phyloP scores from a whole-genome alignment of 2,329 filamentous ascomycete species.

The Colletotrichum salicis region DNA sequence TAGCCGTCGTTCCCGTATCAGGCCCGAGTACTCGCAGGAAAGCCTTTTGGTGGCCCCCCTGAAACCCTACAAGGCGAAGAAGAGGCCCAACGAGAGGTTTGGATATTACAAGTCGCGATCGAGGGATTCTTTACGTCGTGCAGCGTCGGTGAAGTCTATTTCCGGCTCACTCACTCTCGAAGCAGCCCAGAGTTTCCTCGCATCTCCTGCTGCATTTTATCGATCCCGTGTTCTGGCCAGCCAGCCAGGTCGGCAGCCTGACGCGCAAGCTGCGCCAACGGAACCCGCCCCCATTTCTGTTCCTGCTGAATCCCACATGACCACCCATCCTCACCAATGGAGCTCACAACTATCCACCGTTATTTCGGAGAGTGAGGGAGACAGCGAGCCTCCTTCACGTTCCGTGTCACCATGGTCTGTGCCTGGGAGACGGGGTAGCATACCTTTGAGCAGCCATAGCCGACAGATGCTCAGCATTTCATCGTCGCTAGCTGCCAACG shows the following conservation, averaged over 20 bases:
- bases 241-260: conserved; percentile 41
- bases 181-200: conserved; percentile 50
- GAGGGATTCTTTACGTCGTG: conserved; percentile 60
- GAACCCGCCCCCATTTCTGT: neutral
- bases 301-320: conserved; percentile 48
- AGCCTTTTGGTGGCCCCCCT: conserved; percentile 69
- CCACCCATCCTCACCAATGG: conserved; percentile 67
- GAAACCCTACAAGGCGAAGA: conserved; percentile 57
- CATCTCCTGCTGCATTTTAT: conserved; percentile 53
- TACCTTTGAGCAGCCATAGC: conserved; percentile 61
- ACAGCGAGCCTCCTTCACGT: conserved; percentile 60
- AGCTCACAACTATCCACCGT: conserved; percentile 73
- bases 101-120: conserved; percentile 62
- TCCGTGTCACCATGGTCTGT: conserved; percentile 57
- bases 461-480: conserved; percentile 68
- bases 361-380: conserved; percentile 68
- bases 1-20: conserved; percentile 44
- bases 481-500: conserved; percentile 59
- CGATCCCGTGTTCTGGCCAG: conserved; percentile 46
- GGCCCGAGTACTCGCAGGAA: conserved; percentile 67
- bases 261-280: conserved; percentile 42
- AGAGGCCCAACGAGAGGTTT: conserved; percentile 59
- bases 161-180: conserved; percentile 65
- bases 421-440: conserved; percentile 59
- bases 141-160: conserved; percentile 66